Percentiles rank a stretch among this genome's conserved stretches.
These are phyloP conservation scores for Apiotrichum akiyoshidainum DNA, from an alignment of 1,284 basidiomycete species.

Conservation along the genomic window DNA sequence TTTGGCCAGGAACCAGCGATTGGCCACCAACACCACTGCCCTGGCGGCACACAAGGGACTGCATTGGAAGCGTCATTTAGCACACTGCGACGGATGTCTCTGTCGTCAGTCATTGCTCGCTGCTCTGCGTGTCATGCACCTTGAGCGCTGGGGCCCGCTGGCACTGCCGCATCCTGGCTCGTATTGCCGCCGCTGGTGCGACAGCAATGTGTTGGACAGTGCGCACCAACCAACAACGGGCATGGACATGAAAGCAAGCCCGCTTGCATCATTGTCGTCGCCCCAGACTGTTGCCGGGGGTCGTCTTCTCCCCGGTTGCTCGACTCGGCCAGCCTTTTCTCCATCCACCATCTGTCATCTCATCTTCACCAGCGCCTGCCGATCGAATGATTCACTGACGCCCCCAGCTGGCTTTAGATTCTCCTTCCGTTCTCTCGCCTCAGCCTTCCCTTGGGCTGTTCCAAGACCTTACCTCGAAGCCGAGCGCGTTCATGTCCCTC, in stretches of 20 bases:
- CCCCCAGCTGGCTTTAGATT: neutral
- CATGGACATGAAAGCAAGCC: neutral
- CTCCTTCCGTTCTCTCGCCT: neutral
- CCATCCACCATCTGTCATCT: neutral
- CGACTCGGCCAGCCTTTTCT: neutral
- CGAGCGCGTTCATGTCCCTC: conserved; percentile 22
- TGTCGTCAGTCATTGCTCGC: neutral
- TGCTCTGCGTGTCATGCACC: neutral
- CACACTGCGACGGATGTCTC: neutral
- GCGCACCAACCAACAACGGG: too few relatives aligned
- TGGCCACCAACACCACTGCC: neutral
- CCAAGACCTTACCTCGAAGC: neutral
- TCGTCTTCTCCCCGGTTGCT: neutral
- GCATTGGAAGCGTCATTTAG: neutral
- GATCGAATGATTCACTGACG: too few relatives aligned
- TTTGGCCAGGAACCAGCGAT: neutral
- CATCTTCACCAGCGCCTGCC: neutral
- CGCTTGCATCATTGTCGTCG: neutral
- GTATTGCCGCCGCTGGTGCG: neutral
- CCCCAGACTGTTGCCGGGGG: neutral
- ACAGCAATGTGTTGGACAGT: too few relatives aligned
- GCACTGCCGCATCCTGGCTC: neutral
- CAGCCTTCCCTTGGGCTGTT: neutral
- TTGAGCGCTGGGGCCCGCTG: neutral
- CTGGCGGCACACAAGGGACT: neutral